Conservation (phyloP, 1,139 yeast species). For the Geotrichum europaeum region DNA sequence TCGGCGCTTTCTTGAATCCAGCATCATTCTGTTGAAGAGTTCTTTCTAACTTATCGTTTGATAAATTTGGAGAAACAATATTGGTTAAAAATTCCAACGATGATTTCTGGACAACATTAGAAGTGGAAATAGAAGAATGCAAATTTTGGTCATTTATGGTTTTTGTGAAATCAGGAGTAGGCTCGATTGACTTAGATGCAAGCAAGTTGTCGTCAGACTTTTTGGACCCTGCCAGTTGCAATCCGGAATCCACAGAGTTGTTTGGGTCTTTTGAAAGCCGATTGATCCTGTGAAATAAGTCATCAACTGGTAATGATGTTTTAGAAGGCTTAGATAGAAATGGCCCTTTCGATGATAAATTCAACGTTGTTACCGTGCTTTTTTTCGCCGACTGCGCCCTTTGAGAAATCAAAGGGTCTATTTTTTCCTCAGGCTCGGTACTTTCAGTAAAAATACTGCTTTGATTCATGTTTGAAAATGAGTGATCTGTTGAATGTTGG, state of each 20-base stretch:
- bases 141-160: neutral
- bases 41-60: neutral
- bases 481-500: neutral
- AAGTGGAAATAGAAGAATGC: neutral
- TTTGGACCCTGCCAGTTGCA: neutral
- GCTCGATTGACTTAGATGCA: neutral
- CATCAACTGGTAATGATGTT: neutral
- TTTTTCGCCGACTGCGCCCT: neutral
- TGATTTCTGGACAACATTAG: neutral
- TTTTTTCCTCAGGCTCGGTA: neutral
- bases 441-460: neutral
- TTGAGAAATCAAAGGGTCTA: neutral
- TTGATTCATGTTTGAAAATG: neutral
- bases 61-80: neutral
- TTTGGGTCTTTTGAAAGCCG: neutral
- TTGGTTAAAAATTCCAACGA: neutral
- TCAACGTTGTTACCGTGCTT: neutral
- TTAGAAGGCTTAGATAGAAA: neutral
- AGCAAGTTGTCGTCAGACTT: neutral
- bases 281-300: neutral
- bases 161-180: neutral
- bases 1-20: neutral
- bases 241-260: neutral
- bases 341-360: neutral
- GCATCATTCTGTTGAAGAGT: neutral